A percentile compares a stretch with the other conserved stretches of the same genome.
Conservation (phyloP, 2,329 filamentous ascomycete species). For the Lomentospora prolificans region DNA sequence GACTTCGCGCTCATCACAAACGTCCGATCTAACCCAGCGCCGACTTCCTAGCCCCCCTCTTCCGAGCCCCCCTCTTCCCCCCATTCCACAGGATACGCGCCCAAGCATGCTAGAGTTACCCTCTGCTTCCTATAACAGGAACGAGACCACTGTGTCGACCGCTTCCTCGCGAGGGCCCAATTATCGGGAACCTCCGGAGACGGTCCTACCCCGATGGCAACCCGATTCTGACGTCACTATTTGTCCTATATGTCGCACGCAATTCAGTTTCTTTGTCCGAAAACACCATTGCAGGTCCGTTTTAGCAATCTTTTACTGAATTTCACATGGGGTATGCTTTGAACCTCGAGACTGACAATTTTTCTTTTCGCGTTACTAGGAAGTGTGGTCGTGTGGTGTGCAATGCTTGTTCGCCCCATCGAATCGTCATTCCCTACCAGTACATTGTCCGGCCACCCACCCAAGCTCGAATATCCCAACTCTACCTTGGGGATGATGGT, state of each 20-base stretch:
- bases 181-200: conserved; percentile 21
- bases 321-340: no score
- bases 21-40: not conserved
- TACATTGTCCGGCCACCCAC: conserved; percentile 77
- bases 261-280: conserved; percentile 76
- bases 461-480: conserved; percentile 4
- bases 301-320: not conserved
- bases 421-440: conserved; percentile 87
- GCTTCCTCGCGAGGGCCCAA: not conserved
- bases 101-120: not conserved
- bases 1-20: not conserved
- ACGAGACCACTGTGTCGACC: not conserved
- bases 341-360: no score
- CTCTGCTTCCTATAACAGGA: not conserved
- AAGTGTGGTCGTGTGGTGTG: conserved; percentile 95
- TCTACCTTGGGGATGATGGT: conserved; percentile 3
- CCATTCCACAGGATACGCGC: not conserved
- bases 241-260: conserved; percentile 73
- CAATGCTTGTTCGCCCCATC: conserved; percentile 79
- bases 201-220: conserved; percentile 72
- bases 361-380: no score
- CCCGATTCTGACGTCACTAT: conserved; percentile 71
- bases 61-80: conserved; percentile 1
- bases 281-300: conserved; percentile 85
- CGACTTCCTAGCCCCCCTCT: not conserved